Evolutionary conservation across 768 basidiomycete species (phyloP), one percentile per base, ranked within the genome.

Genomic region (Serpula lacrymans): DNA sequence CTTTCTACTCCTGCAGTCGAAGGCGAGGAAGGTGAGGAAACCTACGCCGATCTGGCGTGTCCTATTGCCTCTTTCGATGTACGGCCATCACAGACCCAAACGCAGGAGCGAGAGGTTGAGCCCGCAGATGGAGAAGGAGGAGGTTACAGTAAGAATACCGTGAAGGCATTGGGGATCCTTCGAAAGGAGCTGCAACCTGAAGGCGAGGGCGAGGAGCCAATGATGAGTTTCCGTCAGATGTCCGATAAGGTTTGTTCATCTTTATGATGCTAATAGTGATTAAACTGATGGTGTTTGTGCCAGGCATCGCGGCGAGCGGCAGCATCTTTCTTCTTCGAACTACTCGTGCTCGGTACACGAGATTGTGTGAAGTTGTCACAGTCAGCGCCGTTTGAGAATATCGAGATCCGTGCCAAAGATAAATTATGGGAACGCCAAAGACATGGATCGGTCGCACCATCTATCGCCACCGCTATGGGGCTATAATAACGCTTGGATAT

Each of bases 241-340:
- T 74, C 89, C 11, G 74, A 86, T 49, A 89, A 89, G 71, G 90
- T 88, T 44, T 29, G 64, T 39, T 25, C 34, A n/a, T 27, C 25
- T 38, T 27, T 38, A n/a, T n/a, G n/a, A 18, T 22, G 5, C 31
- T 20, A 16, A 6, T 13, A 28, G 26, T 41, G 27, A 21, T 36
- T 20, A 12, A 44, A 32, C 38, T 41, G 28, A 48, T 11, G 36
- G 7, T 27, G 36, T 11, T 42, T 25, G 36, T 35, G 23, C 11
- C 51, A 94, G 89, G 86, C 92, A 10, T 87, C 90, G 8, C 84
- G 89, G 34, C 81, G 91, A 29, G 96, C 93, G 10, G 92, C 95
- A 1, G 81, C 95, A 1, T 83, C 91, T 2, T 97, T 99, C 72
- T 99, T 99, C 74, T 99, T 99, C 58, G 96, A 99, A 62, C 65